Percentiles rank a stretch among this genome's conserved stretches.
Evolutionary conservation across 495 filamentous ascomycete species (phyloP).

Genomic region (Annulohypoxylon nitens): DNA sequence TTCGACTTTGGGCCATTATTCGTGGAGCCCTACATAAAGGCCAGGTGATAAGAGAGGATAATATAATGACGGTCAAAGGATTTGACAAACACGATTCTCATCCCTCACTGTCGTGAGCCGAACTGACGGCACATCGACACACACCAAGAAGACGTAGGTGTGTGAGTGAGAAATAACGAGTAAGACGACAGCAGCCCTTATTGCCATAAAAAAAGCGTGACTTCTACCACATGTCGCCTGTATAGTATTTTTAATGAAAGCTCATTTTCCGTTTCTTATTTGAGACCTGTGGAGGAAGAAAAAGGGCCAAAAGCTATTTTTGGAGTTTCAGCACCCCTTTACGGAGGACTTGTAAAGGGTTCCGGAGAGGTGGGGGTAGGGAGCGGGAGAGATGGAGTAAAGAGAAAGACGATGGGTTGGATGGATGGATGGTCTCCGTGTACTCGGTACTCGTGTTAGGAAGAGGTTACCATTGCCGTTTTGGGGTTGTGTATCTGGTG

Average conservation of each 20-base stretch:
- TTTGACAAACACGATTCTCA: slow-evolving; percentile 30
- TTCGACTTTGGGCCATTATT: slow-evolving; percentile 53
- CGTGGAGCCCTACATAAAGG: slow-evolving; percentile 52
- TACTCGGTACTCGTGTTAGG: slow-evolving; percentile 19
- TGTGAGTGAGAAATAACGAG: slow-evolving; percentile 20
- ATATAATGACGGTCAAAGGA: slow-evolving; percentile 8
- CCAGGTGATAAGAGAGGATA: slow-evolving; percentile 11
- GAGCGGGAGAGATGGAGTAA: slow-evolving; percentile 25
- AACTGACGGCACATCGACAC: slow-evolving; percentile 11
- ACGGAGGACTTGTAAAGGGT: slow-evolving; percentile 34
- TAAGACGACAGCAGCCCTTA: slow-evolving; percentile 33
- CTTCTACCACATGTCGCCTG: slow-evolving; percentile 43
- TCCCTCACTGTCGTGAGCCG: slow-evolving; percentile 20
- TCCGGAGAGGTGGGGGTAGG: slow-evolving; percentile 9
- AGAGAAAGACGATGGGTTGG: slow-evolving; percentile 34
- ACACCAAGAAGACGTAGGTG: slow-evolving; percentile 5
- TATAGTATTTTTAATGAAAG: slow-evolving; percentile 52
- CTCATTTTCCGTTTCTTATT: slow-evolving; percentile 44
- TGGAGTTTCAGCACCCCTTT: slow-evolving; percentile 32
- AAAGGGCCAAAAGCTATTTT: slow-evolving; percentile 38
- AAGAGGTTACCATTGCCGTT: slow-evolving; percentile 20
- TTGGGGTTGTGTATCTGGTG: slow-evolving; percentile 41
- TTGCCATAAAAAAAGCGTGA: slow-evolving; percentile 39
- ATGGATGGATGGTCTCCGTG: slow-evolving; percentile 22
- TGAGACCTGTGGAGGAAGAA: slow-evolving; percentile 41